A percentile compares a stretch with the other conserved stretches of the same genome.
phyloP scores from a whole-genome alignment of 2,329 filamentous ascomycete genomes.

The Arachnopeziza araneosa region DNA sequence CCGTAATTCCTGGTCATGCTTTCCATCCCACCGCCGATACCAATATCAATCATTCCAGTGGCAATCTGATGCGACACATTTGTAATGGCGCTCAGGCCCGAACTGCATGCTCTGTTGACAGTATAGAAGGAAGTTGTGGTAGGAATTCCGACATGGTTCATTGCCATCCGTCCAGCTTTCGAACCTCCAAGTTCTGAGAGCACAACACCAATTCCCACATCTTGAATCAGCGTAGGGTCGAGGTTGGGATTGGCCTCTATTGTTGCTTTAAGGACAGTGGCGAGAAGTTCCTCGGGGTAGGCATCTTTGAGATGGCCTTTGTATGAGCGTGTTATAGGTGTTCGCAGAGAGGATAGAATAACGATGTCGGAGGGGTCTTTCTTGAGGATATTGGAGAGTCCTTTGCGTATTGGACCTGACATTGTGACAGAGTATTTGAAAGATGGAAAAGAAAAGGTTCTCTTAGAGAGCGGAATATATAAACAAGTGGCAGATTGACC shows the following conservation, averaged over 20 bases:
- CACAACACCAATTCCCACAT: slow-evolving; percentile 82
- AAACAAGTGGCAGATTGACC: not conserved
- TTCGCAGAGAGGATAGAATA: slow-evolving; percentile 85
- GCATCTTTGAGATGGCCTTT: slow-evolving; percentile 81
- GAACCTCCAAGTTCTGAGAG: slow-evolving; percentile 85
- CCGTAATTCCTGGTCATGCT: slow-evolving; percentile 94
- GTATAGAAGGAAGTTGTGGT: slow-evolving; percentile 73
- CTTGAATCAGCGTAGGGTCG: slow-evolving; percentile 64
- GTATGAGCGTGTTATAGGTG: slow-evolving; percentile 76
- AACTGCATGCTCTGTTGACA: slow-evolving; percentile 81
- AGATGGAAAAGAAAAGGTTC: not conserved
- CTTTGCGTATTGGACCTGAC: slow-evolving; percentile 45
- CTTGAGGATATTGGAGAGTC: slow-evolving; percentile 68
- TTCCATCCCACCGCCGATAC: slow-evolving; percentile 88
- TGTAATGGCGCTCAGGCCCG: slow-evolving; percentile 71
- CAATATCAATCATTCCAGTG: slow-evolving; percentile 64
- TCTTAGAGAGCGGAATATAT: not conserved
- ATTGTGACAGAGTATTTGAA: slow-evolving; percentile 10
- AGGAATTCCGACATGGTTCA: slow-evolving; percentile 76
- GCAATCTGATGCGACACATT: slow-evolving; percentile 68
- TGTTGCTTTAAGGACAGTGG: slow-evolving; percentile 60
- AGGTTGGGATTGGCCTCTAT: slow-evolving; percentile 68
- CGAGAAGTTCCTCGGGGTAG: slow-evolving; percentile 84
- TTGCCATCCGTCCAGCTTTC: slow-evolving; percentile 87
- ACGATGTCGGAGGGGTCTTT: slow-evolving; percentile 80